Conservation (phyloP, 2,329 filamentous ascomycete genomes). For the Neonectria hederae region DNA sequence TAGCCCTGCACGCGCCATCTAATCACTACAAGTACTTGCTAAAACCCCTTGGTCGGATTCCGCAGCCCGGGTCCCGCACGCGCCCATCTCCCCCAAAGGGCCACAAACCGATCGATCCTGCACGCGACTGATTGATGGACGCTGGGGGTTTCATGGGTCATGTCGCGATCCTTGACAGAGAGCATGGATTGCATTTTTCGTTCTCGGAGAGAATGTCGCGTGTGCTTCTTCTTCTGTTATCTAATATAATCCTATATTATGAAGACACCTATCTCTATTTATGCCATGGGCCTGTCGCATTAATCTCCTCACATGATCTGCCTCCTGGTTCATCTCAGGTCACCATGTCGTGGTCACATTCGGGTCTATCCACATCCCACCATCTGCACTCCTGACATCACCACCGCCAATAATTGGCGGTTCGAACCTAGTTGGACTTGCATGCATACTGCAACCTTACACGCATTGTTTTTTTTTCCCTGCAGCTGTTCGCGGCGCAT, state of each 20-base stretch:
- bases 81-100: neutral
- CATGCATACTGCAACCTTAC: neutral
- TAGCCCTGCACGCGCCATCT: slow-evolving; percentile 21
- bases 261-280: neutral
- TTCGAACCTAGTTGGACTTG: neutral
- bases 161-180: neutral
- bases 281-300: neutral
- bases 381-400: neutral
- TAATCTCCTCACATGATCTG: neutral
- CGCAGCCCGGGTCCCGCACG: neutral
- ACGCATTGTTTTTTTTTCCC: neutral
- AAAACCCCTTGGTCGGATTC: slow-evolving; percentile 2
- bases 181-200: neutral
- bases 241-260: neutral
- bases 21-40: neutral
- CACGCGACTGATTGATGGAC: neutral
- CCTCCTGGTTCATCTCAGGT: neutral
- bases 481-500: neutral
- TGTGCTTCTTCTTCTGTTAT: neutral
- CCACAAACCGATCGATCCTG: slow-evolving; percentile 9
- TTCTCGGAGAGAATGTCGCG: neutral
- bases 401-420: neutral
- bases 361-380: neutral
- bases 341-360: neutral
- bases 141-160: neutral